phyloP scores from a whole-genome alignment of 306 rosid genomes.

The Hippophae rhamnoides region DNA sequence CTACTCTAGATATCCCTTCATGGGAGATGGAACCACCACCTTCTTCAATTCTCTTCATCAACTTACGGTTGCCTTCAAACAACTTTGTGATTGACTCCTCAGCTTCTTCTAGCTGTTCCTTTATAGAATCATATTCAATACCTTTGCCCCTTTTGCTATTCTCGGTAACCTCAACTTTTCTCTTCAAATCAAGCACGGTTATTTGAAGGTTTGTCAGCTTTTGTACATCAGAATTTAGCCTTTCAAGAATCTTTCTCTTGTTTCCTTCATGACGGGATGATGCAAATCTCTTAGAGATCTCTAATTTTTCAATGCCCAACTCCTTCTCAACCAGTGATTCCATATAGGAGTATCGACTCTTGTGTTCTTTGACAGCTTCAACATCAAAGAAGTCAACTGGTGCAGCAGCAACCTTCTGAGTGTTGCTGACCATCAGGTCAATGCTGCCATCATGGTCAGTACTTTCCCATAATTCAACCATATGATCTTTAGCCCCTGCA shows the following conservation, averaged over 20 bases:
- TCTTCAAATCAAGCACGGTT: slow-evolving; percentile 63
- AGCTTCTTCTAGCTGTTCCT: slow-evolving; percentile 62
- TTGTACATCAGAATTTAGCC: slow-evolving; percentile 81
- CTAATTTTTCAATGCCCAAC: slow-evolving; percentile 71
- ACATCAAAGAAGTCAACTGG: slow-evolving; percentile 24
- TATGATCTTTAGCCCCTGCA: slow-evolving; percentile 48
- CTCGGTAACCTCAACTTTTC: slow-evolving; percentile 55
- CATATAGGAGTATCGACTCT: slow-evolving; percentile 32
- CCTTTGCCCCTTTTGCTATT: slow-evolving; percentile 44
- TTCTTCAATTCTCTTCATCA: slow-evolving; percentile 52
- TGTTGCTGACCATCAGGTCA: slow-evolving; percentile 58
- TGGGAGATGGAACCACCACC: slow-evolving; percentile 37
- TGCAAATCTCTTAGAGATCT: slow-evolving; percentile 52
- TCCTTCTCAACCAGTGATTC: slow-evolving; percentile 71
- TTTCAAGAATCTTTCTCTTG: slow-evolving; percentile 65
- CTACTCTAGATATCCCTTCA: slow-evolving; percentile 27
- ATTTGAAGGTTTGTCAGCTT: slow-evolving; percentile 92
- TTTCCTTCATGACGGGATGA: slow-evolving; percentile 54
- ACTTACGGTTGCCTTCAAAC: slow-evolving; percentile 49
- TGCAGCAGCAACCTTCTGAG: slow-evolving; percentile 28
- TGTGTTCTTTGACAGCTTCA: slow-evolving; percentile 37
- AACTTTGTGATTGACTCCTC: slow-evolving; percentile 57
- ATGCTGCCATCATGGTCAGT: slow-evolving; percentile 52
- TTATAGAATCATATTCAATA: slow-evolving; percentile 38
- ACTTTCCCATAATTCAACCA: slow-evolving; percentile 92